Evolutionary conservation across 2,329 filamentous ascomycete species (phyloP), one percentile per base, ranked within the genome.

Genomic region (Cadophora sp.): DNA sequence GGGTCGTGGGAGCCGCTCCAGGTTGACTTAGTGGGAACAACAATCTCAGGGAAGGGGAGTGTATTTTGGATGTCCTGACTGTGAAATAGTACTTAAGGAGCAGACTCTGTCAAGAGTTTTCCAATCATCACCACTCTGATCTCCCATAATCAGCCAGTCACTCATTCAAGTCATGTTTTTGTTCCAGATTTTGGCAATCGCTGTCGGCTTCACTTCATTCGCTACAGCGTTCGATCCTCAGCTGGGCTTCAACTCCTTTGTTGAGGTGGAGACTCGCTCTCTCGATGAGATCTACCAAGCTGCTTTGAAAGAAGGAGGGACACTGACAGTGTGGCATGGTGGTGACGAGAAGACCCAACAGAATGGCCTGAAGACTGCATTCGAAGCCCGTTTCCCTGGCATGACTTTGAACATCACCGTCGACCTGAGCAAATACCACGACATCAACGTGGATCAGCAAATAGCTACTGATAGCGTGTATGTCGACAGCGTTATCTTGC

Each of bases 361-460:
- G 41, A 72, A 68, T 22, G 81, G 62, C 33, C 13, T 65, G 6
- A 65, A 53, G 27, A 41, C 45, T 4, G 1, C 66, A 84, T 16
- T 84, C 82, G 70, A 48, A 74, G 3, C 78, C 78, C 0, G 86
- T 85, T 67, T 82, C 84, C 84, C 84, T 0, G 80, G 80, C 9
- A 81, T 87, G 86, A 58, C 53, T 18, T 18, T 51, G 30, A 65
- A 59, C 18, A 13, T 43, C 27, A 65, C 84, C 0, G 83, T 86
- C 51, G 84, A 86, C 66, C 72, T 87, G 0, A 85, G 84, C 66
- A 87, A 87, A 71, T 87, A 87, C 68, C 84, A 84, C 69, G 82
- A 85, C 64, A 77, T 71, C 20, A 76, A 76, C 8, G 70, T 86
- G 7, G 83, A 87, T 69, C 73, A 79, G 45, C 81, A 83, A 65